Base-by-base conservation (phyloP, 257 asterid species). In the Leptodermis oblonga region DNA sequence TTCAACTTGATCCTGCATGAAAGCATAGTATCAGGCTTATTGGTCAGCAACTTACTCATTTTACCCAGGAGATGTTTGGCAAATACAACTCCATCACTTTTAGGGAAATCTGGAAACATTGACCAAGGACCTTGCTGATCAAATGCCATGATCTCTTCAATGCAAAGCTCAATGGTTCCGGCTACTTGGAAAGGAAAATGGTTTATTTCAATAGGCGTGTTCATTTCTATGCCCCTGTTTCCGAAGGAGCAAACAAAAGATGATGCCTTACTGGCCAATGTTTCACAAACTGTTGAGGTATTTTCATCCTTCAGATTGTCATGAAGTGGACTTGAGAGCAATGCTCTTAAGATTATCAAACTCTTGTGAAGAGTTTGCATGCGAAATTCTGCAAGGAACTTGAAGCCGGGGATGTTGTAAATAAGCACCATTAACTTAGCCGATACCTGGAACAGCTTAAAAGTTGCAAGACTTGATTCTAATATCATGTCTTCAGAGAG, bases 31-130 rank as follows among this genome's bases (percentile, higher is more conserved):
- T 62, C 51, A 10, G 42, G 65, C 42, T 67, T 41, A 4, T 28
- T 31, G 26, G 13, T 53, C 43, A 62, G 23, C 15, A 73, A n/a
- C 9, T 68, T 69, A 17, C 26, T 63, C 34, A 77, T 18, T 17
- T 69, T 39, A n/a, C 5, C 31, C 17, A 77, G 36, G 39, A 73
- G 73, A 33, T 22, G 30, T 4, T 33, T 46, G 45, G 28, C 1
- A 69, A 69, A 34, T 39, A 63, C 71, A 14, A 34, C 15, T 28
- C 46, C 77, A 53, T 70, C 34, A 1, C 52, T 68, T 68, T 15
- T 67, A 13, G 74, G 77, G 65, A 77, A 72, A 20, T 11, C 36
- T 1, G 51, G 17, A 28, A 46, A 30, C 28, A 20, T 17, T 1
- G 59, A 68, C 31, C 15, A 12, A 7, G 63, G 52, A 26, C 2